Percentiles rank a stretch among this genome's conserved stretches.
These are phyloP conservation scores for Paxillus rubicundulus DNA, from an alignment of 768 basidiomycete genomes.

Conservation along the genomic window DNA sequence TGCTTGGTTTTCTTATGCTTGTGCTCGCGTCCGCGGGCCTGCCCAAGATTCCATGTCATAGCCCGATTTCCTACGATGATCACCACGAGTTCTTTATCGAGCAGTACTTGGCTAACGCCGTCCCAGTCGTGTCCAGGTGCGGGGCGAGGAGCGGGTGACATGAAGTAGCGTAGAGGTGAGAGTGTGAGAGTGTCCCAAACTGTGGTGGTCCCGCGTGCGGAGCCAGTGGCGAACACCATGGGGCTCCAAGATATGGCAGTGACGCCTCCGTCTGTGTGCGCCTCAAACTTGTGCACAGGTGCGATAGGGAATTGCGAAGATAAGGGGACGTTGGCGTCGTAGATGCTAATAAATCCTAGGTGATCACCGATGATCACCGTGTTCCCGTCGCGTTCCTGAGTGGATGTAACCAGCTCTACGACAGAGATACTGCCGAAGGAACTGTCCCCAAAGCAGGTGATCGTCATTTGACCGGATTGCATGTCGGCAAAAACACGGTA, in stretches of 20 bases:
- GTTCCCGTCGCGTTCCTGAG: slow-evolving; percentile 35
- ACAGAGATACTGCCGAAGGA: slow-evolving; percentile 50
- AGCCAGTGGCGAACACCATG: slow-evolving; percentile 62
- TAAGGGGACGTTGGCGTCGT: slow-evolving; percentile 41
- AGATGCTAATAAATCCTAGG: slow-evolving; percentile 63
- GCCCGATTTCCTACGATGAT: slow-evolving; percentile 60
- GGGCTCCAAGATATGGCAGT: slow-evolving; percentile 64
- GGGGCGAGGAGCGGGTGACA: slow-evolving; percentile 42
- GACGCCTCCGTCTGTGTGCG: slow-evolving; percentile 61
- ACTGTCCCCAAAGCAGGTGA: slow-evolving; percentile 49
- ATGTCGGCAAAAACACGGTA: slow-evolving; percentile 47
- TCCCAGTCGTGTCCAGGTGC: slow-evolving; percentile 37
- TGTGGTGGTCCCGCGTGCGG: slow-evolving; percentile 53
- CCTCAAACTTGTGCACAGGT: slow-evolving; percentile 54
- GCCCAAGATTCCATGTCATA: slow-evolving; percentile 66
- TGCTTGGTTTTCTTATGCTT: slow-evolving; percentile 34
- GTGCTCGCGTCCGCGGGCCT: slow-evolving; percentile 31
- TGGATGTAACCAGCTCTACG: slow-evolving; percentile 47
- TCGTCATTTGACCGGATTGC: slow-evolving; percentile 26
- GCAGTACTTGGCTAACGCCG: slow-evolving; percentile 53
- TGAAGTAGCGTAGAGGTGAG: slow-evolving; percentile 52
- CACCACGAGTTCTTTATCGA: slow-evolving; percentile 54
- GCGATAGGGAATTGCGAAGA: slow-evolving; percentile 15
- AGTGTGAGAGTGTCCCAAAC: slow-evolving; percentile 70
- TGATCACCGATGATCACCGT: slow-evolving; percentile 65